Evolutionary conservation across 495 filamentous ascomycete genomes (phyloP).

Genomic region (Chaetomium cochliodes): DNA sequence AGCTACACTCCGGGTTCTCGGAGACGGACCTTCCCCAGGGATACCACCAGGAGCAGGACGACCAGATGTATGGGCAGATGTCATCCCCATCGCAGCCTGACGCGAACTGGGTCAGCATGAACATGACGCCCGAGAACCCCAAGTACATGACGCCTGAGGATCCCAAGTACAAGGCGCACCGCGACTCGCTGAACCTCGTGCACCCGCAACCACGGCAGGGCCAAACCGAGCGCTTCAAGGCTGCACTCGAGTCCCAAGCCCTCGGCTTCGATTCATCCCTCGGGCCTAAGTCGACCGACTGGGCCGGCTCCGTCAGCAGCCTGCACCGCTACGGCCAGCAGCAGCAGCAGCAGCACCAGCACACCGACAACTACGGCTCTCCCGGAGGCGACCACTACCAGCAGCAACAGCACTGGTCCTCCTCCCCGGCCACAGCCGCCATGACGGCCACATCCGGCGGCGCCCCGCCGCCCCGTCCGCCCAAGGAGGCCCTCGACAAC

Average conservation of each 20-base stretch:
- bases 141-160: conserved; percentile 76
- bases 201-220: conserved; percentile 88
- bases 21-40: conserved; percentile 41
- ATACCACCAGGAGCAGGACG: conserved; percentile 23
- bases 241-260: conserved; percentile 75
- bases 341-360: conserved; percentile 24
- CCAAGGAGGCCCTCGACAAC: conserved; percentile 50
- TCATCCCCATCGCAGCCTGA: conserved; percentile 33
- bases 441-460: conserved; percentile 30
- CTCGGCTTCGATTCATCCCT: conserved; percentile 64
- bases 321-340: conserved; percentile 41
- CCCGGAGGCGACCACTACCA: conserved; percentile 29
- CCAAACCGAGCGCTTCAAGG: conserved; percentile 77
- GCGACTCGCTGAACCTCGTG: conserved; percentile 82
- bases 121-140: conserved; percentile 69
- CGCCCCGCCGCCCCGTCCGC: conserved; percentile 50
- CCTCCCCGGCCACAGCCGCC: conserved; percentile 34
- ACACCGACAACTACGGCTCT: conserved; percentile 47
- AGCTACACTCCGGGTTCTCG: conserved; percentile 66
- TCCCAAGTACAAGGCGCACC: conserved; percentile 87
- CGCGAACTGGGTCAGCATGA: conserved; percentile 35
- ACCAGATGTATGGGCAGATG: conserved; percentile 29
- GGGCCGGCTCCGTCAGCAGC: conserved; percentile 62
- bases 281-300: conserved; percentile 71
- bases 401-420: conserved; percentile 40